Percentiles rank a stretch among this genome's conserved stretches.
These are phyloP conservation scores for Cordyceps javanica DNA, from an alignment of 2,329 filamentous ascomycete genomes.

Conservation along the genomic window DNA sequence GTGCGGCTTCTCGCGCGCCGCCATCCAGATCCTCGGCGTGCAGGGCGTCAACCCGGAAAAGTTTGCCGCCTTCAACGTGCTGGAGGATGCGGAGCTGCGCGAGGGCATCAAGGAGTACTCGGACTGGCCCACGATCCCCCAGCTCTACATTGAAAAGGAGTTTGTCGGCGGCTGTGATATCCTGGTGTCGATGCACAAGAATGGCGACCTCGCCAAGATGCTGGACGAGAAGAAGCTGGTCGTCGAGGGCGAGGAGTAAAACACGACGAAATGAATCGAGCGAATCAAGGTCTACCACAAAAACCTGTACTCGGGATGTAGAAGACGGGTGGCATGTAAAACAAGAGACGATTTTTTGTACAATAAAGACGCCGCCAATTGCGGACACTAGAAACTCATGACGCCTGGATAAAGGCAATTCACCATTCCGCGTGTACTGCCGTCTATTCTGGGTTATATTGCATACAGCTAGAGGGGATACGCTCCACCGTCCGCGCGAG, in stretches of 20 bases:
- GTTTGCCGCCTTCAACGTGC: slow-evolving; percentile 96
- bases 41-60: slow-evolving; percentile 94
- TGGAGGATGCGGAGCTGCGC: slow-evolving; percentile 84
- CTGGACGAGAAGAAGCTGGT: slow-evolving; percentile 90
- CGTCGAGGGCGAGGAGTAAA: slow-evolving; percentile 42
- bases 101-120: slow-evolving; percentile 97
- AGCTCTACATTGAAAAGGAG: slow-evolving; percentile 91
- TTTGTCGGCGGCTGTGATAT: slow-evolving; percentile 99
- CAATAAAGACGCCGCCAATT: not conserved
- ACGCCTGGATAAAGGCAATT: not conserved
- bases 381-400: not conserved
- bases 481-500: slow-evolving; percentile 72
- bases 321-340: not conserved
- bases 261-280: slow-evolving; percentile 13
- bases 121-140: slow-evolving; percentile 97
- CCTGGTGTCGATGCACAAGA: slow-evolving; percentile 93
- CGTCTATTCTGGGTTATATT: not conserved
- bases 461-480: slow-evolving; percentile 34
- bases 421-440: not conserved
- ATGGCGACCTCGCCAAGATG: slow-evolving; percentile 84
- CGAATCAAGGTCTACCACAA: not conserved
- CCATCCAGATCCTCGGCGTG: slow-evolving; percentile 88
- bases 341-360: slow-evolving; percentile 6
- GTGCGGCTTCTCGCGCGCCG: slow-evolving; percentile 93
- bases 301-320: not conserved